Conservation (phyloP, 2,329 filamentous ascomycete genomes). For the Kalmusia sp. region DNA sequence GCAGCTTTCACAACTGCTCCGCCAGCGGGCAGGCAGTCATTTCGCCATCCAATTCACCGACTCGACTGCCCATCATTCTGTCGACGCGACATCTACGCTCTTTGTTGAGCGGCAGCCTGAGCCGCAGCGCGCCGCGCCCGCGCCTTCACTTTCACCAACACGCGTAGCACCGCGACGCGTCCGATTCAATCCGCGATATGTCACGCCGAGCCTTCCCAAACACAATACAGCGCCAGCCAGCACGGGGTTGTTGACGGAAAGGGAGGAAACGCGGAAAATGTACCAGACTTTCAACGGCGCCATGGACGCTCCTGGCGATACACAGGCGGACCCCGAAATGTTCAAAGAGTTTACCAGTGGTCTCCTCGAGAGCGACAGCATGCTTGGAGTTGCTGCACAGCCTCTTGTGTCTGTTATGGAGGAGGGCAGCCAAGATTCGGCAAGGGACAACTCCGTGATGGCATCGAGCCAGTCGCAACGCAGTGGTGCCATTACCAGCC, state of each 20-base stretch:
- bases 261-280: constrained; percentile 31
- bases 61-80: constrained; percentile 26
- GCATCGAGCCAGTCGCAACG: constrained; percentile 37
- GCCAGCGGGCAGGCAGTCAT: constrained; percentile 40
- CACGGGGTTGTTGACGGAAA: constrained; percentile 26
- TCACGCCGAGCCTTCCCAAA: constrained; percentile 34
- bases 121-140: constrained; percentile 12
- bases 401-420: constrained; percentile 21
- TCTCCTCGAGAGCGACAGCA: constrained; percentile 20
- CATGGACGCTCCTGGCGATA: constrained; percentile 51
- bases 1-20: constrained; percentile 44
- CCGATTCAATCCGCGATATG: constrained; percentile 30
- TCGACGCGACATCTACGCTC: constrained; percentile 15
- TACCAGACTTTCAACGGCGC: constrained; percentile 47
- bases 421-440: constrained; percentile 21
- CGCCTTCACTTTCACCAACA: constrained; percentile 18
- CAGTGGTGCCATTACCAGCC: constrained; percentile 36
- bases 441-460: constrained; percentile 26
- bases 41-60: constrained; percentile 30
- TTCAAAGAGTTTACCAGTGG: constrained; percentile 50
- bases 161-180: constrained; percentile 38
- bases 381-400: constrained; percentile 14
- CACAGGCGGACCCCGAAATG: constrained; percentile 56
- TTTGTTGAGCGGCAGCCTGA: constrained; percentile 12
- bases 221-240: constrained; percentile 41